Conservation (phyloP, 257 asterid species). For the Capsicum rhomboideum region DNA sequence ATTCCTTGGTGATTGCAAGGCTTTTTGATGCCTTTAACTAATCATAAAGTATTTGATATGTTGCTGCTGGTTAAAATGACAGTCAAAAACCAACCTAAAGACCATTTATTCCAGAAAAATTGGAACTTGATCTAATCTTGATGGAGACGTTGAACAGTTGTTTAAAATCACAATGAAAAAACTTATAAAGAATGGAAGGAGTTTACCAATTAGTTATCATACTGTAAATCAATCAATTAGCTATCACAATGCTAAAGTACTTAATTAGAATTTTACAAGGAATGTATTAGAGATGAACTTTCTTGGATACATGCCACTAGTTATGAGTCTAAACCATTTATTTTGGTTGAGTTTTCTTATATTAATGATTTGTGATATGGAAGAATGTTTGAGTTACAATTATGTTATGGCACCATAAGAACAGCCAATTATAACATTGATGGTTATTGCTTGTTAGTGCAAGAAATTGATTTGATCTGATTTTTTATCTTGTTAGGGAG, state of each 20-base stretch:
- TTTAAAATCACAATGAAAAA: background rate
- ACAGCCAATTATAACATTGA: background rate
- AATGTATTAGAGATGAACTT: background rate
- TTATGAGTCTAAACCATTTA: background rate
- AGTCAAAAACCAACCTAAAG: background rate
- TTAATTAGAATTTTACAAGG: background rate
- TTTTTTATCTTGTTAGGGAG: slow-evolving; percentile 41
- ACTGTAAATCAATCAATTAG: background rate
- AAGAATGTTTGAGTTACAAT: background rate
- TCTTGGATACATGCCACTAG: background rate
- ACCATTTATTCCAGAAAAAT: background rate
- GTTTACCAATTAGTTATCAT: background rate
- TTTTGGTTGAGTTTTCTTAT: background rate
- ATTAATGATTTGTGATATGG: background rate
- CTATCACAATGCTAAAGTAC: background rate
- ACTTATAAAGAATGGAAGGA: background rate
- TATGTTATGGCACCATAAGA: background rate
- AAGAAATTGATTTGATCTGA: background rate
- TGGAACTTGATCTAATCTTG: background rate
- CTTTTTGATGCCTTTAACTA: background rate
- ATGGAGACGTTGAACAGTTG: background rate
- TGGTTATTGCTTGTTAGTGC: background rate
- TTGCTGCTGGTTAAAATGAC: background rate
- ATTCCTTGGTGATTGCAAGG: background rate
- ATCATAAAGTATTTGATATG: background rate